Percentiles rank a stretch among this genome's conserved stretches.
phyloP scores from a whole-genome alignment of 371 early-diverging fungal genomes.

The Actinomortierella ambigua region DNA sequence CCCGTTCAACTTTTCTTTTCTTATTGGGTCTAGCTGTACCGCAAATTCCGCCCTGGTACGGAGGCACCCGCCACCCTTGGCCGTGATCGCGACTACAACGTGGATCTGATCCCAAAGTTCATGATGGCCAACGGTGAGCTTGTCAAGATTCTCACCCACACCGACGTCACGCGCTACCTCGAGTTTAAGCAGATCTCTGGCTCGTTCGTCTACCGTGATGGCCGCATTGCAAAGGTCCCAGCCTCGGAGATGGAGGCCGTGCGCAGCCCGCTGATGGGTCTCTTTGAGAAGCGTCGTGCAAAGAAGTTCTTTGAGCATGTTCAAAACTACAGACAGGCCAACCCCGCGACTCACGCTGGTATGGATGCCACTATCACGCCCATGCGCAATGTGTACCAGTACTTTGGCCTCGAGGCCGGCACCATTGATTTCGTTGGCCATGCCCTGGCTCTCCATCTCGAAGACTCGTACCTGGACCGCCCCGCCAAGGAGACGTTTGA shows the following conservation, averaged over 20 bases:
- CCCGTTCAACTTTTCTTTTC: too few relatives aligned
- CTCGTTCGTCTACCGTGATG: conserved; percentile 93
- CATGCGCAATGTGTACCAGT: conserved; percentile 90
- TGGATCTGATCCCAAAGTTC: conserved; percentile 99
- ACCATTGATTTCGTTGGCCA: conserved; percentile 99
- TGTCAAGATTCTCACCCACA: conserved; percentile 87
- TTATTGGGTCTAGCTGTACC: conserved; percentile 70
- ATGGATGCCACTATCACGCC: conserved; percentile 76
- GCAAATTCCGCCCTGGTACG: conserved; percentile 80
- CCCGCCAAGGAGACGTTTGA: conserved; percentile 95
- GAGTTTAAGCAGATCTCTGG: conserved; percentile 98
- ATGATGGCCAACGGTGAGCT: conserved; percentile 98
- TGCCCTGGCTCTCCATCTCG: conserved; percentile 96
- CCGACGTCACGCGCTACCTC: conserved; percentile 97
- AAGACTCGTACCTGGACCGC: conserved; percentile 89
- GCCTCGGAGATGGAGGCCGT: conserved; percentile 91
- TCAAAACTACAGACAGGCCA: conserved; percentile 81
- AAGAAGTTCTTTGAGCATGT: conserved; percentile 98
- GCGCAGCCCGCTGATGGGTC: conserved; percentile 85
- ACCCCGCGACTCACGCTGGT: conserved; percentile 84
- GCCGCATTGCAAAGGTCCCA: conserved; percentile 95
- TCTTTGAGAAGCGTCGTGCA: conserved; percentile 95
- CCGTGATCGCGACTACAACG: conserved; percentile 93
- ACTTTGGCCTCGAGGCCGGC: conserved; percentile 92
- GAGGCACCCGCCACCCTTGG: conserved; percentile 75